A percentile compares a stretch with the other conserved stretches of the same genome.
Evolutionary conservation across 116 monocot genomes (phyloP).

Genomic region (Iris pallida): DNA sequence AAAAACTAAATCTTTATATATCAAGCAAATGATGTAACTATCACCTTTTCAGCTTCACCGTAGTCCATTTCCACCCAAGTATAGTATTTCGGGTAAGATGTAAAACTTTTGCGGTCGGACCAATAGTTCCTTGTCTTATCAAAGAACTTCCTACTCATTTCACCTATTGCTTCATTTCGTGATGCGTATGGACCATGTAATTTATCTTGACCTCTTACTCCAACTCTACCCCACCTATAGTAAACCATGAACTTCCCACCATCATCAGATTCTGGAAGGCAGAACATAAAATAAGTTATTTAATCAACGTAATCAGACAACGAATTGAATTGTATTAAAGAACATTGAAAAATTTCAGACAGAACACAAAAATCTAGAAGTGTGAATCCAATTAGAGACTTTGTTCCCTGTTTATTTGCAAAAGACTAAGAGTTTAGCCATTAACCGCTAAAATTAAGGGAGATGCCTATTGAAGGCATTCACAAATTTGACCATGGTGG

Average conservation of each 20-base stretch:
- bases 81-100: constrained; percentile 51
- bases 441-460: no score
- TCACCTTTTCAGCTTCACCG: constrained; percentile 41
- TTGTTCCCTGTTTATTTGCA: no score
- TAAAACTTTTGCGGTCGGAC: constrained; percentile 50
- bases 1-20: constrained; percentile 9
- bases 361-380: no score
- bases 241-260: constrained; percentile 71
- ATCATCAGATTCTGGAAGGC: constrained; percentile 78
- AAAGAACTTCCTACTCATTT: constrained; percentile 68
- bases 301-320: no score
- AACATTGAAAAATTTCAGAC: no score
- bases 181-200: constrained; percentile 58
- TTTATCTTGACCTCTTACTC: constrained; percentile 83
- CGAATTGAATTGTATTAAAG: no score
- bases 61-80: constrained; percentile 96
- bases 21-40: constrained; percentile 23
- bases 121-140: constrained; percentile 77
- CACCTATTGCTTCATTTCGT: constrained; percentile 46
- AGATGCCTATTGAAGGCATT: no score
- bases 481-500: no score
- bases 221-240: constrained; percentile 95
- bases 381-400: no score
- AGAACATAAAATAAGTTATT: background rate
- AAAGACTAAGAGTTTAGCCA: no score